Conservation (phyloP, 164 flowering plant genomes). For the Vitis amurensis region DNA sequence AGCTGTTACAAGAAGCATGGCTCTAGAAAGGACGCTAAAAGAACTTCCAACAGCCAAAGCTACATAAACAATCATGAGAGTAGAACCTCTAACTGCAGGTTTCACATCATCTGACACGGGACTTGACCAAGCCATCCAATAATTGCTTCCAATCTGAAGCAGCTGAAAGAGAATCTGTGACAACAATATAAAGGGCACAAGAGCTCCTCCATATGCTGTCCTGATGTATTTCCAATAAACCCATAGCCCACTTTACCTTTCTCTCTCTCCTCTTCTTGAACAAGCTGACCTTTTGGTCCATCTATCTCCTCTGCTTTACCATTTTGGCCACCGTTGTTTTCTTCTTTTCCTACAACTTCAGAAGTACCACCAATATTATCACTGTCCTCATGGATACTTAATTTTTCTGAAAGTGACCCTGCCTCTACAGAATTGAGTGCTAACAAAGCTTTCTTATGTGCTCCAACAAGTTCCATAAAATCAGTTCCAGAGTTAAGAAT, state of each 20-base stretch:
- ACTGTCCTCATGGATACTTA: slow-evolving; percentile 11
- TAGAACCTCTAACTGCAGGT: slow-evolving; percentile 42
- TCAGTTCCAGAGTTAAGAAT: slow-evolving; percentile 72
- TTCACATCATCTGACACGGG: slow-evolving; percentile 59
- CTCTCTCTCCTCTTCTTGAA: slow-evolving; percentile 95
- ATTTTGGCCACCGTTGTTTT: slow-evolving; percentile 22
- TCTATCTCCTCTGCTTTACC: slow-evolving; percentile 38
- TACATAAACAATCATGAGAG: slow-evolving; percentile 62
- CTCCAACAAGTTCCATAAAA: slow-evolving; percentile 89
- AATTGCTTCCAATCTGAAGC: slow-evolving; percentile 89
- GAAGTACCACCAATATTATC: slow-evolving; percentile 1
- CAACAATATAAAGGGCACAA: slow-evolving; percentile 69
- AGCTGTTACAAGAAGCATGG: slow-evolving; percentile 59
- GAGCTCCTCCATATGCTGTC: slow-evolving; percentile 70
- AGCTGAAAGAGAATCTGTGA: slow-evolving; percentile 55
- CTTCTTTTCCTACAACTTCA: slow-evolving; percentile 18
- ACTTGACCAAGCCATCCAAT: slow-evolving; percentile 96
- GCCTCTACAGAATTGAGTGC: slow-evolving; percentile 42
- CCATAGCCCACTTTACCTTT: slow-evolving; percentile 74
- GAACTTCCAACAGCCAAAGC: slow-evolving; percentile 70
- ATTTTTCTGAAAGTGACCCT: slow-evolving; percentile 12
- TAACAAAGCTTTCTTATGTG: slow-evolving; percentile 71
- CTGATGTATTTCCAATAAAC: slow-evolving; percentile 86
- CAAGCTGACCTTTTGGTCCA: slow-evolving; percentile 61
- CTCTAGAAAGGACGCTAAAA: slow-evolving; percentile 54